Conservation (phyloP, 1,139 yeast genomes). For the Debaryomyces udenii region DNA sequence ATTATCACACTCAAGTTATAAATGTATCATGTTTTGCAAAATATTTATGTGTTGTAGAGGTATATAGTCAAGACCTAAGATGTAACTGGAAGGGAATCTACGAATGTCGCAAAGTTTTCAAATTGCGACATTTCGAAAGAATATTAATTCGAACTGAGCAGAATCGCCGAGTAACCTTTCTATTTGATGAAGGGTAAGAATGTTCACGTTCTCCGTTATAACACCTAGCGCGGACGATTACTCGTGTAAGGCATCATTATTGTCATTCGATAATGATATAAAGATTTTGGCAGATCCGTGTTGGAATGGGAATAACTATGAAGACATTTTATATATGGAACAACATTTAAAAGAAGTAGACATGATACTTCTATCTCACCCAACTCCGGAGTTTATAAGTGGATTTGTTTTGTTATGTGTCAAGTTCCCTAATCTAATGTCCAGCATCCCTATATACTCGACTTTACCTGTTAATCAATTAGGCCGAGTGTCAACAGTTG, state of each 20-base stretch:
- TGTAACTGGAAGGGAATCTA: too few species aligned
- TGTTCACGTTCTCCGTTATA: slow-evolving; percentile 47
- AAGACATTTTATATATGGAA: slow-evolving; percentile 47
- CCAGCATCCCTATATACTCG: slow-evolving; percentile 76
- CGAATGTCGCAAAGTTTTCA: too few species aligned
- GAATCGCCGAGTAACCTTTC: too few species aligned
- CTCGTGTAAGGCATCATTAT: slow-evolving; percentile 45
- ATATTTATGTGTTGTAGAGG: too few species aligned
- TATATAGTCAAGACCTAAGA: too few species aligned
- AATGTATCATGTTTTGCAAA: too few species aligned
- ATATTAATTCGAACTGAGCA: too few species aligned
- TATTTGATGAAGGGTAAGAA: slow-evolving; percentile 14
- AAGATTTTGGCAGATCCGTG: slow-evolving; percentile 70
- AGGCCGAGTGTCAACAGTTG: slow-evolving; percentile 85
- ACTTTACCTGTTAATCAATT: slow-evolving; percentile 87
- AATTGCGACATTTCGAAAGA: background rate
- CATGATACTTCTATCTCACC: slow-evolving; percentile 78
- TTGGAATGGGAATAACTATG: slow-evolving; percentile 58
- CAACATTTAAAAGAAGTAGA: slow-evolving; percentile 56
- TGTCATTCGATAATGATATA: slow-evolving; percentile 49
- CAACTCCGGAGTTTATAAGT: slow-evolving; percentile 79
- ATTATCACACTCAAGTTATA: too few species aligned
- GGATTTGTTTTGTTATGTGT: slow-evolving; percentile 73
- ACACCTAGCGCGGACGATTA: slow-evolving; percentile 34
- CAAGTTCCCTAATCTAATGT: slow-evolving; percentile 61